A percentile compares a stretch with the other conserved stretches of the same genome.
Conservation (phyloP, 2,329 filamentous ascomycete genomes). For the Sporothrix inflata region DNA sequence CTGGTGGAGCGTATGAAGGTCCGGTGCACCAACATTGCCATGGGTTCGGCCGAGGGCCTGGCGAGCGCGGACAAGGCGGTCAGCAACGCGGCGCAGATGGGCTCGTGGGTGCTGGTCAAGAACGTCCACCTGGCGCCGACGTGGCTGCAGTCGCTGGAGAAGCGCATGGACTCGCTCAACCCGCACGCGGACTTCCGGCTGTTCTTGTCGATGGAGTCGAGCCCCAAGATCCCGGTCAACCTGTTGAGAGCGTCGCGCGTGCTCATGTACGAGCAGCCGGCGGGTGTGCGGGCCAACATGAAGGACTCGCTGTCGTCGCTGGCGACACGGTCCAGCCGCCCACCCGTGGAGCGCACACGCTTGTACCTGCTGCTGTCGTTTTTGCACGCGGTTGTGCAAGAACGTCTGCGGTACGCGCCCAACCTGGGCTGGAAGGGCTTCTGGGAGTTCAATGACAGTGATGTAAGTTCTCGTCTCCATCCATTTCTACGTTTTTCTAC, state of each 20-base stretch:
- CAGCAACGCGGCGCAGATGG: conserved; percentile 84
- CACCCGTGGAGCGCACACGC: conserved; percentile 86
- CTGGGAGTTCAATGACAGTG: conserved; percentile 99
- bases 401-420: conserved; percentile 90
- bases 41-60: conserved; percentile 95
- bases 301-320: conserved; percentile 91
- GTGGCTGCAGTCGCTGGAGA: conserved; percentile 96
- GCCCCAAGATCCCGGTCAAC: conserved; percentile 95
- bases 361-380: conserved; percentile 92
- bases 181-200: conserved; percentile 90
- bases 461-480: conserved; percentile 67
- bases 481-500: not conserved
- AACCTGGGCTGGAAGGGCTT: conserved; percentile 96
- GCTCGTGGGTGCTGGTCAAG: conserved; percentile 97
- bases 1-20: conserved; percentile 83
- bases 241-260: conserved; percentile 89
- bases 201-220: conserved; percentile 98
- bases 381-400: conserved; percentile 93
- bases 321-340: conserved; percentile 73
- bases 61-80: conserved; percentile 95
- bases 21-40: conserved; percentile 94
- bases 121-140: conserved; percentile 96
- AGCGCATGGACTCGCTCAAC: conserved; percentile 92
- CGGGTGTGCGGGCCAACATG: conserved; percentile 96
- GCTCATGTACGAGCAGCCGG: conserved; percentile 97